Percentiles rank a stretch among this genome's conserved stretches.
phyloP scores from a whole-genome alignment of 108 stramenopile species.

The Licmophora abbreviata region DNA sequence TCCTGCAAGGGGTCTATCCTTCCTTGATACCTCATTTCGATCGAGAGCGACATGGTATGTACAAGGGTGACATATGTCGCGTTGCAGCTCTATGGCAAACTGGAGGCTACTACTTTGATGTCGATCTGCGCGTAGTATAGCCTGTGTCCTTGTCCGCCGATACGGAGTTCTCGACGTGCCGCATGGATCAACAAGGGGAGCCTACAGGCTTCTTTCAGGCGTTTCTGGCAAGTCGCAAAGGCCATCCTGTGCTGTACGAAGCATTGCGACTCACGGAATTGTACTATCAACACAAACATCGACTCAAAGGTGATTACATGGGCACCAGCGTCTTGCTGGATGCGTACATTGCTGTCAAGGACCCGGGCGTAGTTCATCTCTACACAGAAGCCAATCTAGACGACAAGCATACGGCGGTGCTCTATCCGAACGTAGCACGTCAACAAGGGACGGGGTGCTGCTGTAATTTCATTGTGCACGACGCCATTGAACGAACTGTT shows the following conservation, averaged over 20 bases:
- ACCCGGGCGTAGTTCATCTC: neutral
- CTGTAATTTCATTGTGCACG: constrained; percentile 9
- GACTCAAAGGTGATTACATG: neutral
- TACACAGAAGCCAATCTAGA: constrained; percentile 2
- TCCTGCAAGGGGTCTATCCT: constrained; percentile 17
- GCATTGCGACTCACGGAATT: constrained; percentile 19
- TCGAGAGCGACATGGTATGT: constrained; percentile 60
- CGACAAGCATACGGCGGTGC: neutral
- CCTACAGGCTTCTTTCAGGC: constrained; percentile 35
- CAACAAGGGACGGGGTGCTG: constrained; percentile 9
- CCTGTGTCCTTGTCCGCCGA: constrained; percentile 7
- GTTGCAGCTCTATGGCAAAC: constrained; percentile 65
- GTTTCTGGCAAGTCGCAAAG: constrained; percentile 12
- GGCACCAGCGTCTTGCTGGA: neutral
- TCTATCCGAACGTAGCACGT: constrained; percentile 3
- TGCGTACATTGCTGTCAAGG: neutral
- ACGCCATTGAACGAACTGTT: too few species aligned
- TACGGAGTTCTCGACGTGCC: constrained; percentile 9
- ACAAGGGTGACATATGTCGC: constrained; percentile 80
- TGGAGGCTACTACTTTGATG: constrained; percentile 78
- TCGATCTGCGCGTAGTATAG: constrained; percentile 54
- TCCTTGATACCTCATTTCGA: constrained; percentile 37
- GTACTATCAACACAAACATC: neutral
- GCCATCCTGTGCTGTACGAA: constrained; percentile 12
- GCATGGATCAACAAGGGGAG: too few species aligned